Conservation (phyloP, 106 monocot genomes). For the Gastrodia elata region DNA sequence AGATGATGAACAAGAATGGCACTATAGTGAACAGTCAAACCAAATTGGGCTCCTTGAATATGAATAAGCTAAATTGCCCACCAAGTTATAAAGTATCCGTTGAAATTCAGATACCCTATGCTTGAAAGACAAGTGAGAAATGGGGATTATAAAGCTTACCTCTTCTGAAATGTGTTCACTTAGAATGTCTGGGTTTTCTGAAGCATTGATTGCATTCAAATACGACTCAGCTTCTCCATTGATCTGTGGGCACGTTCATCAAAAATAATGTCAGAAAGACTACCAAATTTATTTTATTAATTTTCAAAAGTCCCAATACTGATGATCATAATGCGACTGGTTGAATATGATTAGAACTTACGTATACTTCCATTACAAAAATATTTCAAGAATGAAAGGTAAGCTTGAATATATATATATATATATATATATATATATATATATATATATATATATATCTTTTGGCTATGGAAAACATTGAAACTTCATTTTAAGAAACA, state of each 20-base stretch:
- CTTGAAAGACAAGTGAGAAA: neutral
- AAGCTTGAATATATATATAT: neutral
- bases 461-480: too few relatives aligned
- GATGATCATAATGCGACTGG: neutral
- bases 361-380: too few relatives aligned
- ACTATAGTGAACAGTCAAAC: too few relatives aligned
- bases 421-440: too few relatives aligned
- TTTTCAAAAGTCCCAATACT: neutral
- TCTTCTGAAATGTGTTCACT: neutral
- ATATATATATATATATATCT: neutral
- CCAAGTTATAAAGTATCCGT: too few relatives aligned
- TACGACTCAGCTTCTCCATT: neutral
- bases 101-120: neutral
- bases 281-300: neutral
- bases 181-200: neutral
- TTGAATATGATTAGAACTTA: neutral
- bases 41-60: too few relatives aligned
- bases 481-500: too few relatives aligned
- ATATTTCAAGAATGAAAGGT: neutral
- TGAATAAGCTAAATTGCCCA: too few relatives aligned
- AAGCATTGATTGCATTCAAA: neutral
- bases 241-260: neutral
- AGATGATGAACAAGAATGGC: too few relatives aligned
- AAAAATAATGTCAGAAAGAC: conserved; percentile 1
- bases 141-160: neutral